Evolutionary conservation across 202 grass and related monocot genomes (phyloP).

Genomic region (Setaria viridis): DNA sequence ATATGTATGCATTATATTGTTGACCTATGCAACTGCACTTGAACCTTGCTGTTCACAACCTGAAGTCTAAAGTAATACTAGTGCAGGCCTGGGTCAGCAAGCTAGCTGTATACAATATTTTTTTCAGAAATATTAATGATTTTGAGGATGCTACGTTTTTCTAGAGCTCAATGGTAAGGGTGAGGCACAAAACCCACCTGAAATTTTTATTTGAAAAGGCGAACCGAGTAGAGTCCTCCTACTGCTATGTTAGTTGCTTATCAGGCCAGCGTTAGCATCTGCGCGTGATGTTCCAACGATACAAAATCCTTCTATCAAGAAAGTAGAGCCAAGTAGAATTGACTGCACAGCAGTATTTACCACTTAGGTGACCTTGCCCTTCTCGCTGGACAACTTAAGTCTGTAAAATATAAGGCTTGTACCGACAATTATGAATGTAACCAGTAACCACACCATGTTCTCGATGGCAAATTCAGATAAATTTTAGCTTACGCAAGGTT

Average conservation of each 20-base stretch:
- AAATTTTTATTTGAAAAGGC: neutral
- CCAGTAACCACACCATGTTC: neutral
- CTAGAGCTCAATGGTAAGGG: neutral
- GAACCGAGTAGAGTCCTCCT: neutral
- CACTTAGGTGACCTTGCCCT: neutral
- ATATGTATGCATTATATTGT: neutral
- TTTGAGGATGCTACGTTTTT: neutral
- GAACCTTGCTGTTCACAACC: neutral
- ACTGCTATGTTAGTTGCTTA: constrained; percentile 7
- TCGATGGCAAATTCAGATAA: constrained; percentile 9
- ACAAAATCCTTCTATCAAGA: neutral
- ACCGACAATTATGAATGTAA: neutral
- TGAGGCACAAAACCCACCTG: constrained; percentile 3
- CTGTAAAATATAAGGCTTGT: constrained; percentile 9
- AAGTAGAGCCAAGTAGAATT: neutral
- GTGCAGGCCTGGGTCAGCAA: neutral
- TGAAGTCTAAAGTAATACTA: neutral
- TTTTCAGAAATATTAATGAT: neutral
- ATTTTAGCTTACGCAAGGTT: constrained; percentile 1
- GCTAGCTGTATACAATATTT: neutral
- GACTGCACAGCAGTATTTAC: constrained; percentile 1
- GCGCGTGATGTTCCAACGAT: neutral
- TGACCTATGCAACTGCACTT: neutral
- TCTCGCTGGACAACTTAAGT: neutral
- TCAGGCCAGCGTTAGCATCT: neutral